A percentile compares a stretch with the other conserved stretches of the same genome.
Conservation (phyloP, 495 filamentous ascomycete species). For the Aspergillus cavernicola region DNA sequence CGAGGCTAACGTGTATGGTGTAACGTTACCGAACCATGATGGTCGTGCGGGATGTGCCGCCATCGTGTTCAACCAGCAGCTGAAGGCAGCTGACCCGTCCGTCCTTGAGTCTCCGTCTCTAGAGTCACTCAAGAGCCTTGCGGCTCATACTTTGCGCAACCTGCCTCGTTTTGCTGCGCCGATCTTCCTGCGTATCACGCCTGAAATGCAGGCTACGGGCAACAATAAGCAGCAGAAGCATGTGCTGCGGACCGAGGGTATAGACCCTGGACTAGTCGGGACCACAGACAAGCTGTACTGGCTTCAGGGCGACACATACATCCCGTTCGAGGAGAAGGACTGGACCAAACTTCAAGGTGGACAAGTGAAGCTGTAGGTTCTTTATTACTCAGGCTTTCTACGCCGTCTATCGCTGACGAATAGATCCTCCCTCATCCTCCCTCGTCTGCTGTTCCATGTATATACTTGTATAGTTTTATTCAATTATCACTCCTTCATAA, state of each 20-base stretch:
- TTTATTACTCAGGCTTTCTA: background rate
- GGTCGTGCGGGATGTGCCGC: conserved; percentile 83
- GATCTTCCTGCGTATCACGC: conserved; percentile 67
- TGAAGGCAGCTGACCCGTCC: conserved; percentile 26
- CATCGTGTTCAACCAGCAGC: conserved; percentile 51
- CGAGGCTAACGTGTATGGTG: conserved; percentile 89
- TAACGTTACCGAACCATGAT: conserved; percentile 77
- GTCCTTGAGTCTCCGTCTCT: conserved; percentile 31
- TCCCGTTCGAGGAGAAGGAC: conserved; percentile 59
- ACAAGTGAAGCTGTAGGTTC: conserved; percentile 41
- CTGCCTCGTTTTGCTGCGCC: conserved; percentile 77
- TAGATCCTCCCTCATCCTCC: too few species aligned
- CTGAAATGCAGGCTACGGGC: conserved; percentile 63
- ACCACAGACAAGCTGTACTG: conserved; percentile 64
- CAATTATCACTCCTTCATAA: too few species aligned
- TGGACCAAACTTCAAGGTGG: conserved; percentile 67
- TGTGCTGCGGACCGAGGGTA: conserved; percentile 64
- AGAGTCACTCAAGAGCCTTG: conserved; percentile 53
- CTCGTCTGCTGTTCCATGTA: background rate
- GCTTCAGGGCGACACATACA: conserved; percentile 62
- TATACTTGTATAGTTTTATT: background rate
- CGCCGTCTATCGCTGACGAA: background rate
- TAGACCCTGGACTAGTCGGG: conserved; percentile 58
- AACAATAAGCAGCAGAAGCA: conserved; percentile 87
- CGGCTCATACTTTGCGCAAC: conserved; percentile 50